phyloP scores from a whole-genome alignment of 805 yeast genomes.

The Candida dendrica region DNA sequence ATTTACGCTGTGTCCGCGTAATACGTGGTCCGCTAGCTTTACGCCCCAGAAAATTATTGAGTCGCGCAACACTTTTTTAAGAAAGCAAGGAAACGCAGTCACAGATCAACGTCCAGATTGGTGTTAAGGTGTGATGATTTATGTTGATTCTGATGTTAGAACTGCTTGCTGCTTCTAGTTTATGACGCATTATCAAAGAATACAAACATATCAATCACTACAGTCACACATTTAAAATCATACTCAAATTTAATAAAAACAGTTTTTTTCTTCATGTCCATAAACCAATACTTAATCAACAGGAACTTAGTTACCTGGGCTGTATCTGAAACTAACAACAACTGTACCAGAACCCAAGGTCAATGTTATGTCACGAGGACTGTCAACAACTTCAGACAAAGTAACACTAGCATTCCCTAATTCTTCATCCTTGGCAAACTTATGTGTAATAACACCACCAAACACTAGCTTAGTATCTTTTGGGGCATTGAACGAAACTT shows the following conservation, averaged over 20 bases:
- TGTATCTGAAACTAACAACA: slow-evolving; percentile 33
- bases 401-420: slow-evolving; percentile 52
- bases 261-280: neutral
- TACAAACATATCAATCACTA: too few species aligned
- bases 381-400: slow-evolving; percentile 43
- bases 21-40: neutral
- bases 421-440: slow-evolving; percentile 62
- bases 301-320: slow-evolving; percentile 8
- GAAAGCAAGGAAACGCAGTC: neutral
- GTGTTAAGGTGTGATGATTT: too few species aligned
- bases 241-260: neutral
- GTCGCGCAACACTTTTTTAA: neutral
- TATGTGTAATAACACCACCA: slow-evolving; percentile 58
- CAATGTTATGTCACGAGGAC: slow-evolving; percentile 33
- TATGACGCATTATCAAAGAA: too few species aligned
- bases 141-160: too few species aligned
- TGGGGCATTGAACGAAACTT: slow-evolving; percentile 59
- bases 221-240: neutral
- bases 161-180: too few species aligned
- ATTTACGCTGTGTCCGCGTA: neutral
- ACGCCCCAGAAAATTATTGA: neutral
- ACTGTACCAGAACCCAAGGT: slow-evolving; percentile 34
- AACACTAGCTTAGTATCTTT: slow-evolving; percentile 54
- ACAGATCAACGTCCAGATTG: neutral
- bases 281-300: neutral